These are phyloP conservation scores for Neofusicoccum umdonicola DNA, from an alignment of 2,329 filamentous ascomycete species.

Conservation along the genomic window DNA sequence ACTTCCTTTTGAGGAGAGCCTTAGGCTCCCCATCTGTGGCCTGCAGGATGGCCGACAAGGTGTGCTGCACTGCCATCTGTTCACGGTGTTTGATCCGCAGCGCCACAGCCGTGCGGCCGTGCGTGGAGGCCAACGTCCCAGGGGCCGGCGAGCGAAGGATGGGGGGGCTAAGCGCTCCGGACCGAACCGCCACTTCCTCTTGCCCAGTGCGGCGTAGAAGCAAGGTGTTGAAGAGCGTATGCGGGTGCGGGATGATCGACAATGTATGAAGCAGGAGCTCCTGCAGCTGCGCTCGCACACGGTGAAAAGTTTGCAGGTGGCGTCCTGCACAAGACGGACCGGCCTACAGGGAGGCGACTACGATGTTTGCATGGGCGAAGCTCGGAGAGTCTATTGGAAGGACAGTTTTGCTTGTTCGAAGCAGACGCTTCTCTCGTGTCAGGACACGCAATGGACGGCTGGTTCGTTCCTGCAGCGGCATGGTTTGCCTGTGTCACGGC, in stretches of 20 bases:
- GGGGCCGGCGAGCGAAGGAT: constrained; percentile 6
- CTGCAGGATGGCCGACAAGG: neutral
- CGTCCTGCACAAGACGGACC: neutral
- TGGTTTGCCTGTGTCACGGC: neutral
- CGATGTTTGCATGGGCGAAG: neutral
- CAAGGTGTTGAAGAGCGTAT: neutral
- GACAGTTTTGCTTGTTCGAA: constrained; percentile 15
- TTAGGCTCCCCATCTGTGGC: neutral
- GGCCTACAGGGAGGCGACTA: neutral
- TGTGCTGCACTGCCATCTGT: neutral
- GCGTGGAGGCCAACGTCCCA: neutral
- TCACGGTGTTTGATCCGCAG: neutral
- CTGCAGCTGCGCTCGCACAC: neutral
- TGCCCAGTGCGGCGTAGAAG: neutral
- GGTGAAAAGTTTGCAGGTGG: neutral
- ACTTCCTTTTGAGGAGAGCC: neutral
- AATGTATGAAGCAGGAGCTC: neutral
- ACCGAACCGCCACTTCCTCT: constrained; percentile 5
- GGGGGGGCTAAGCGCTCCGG: neutral
- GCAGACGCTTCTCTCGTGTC: constrained; percentile 6
- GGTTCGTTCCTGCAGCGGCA: constrained; percentile 15
- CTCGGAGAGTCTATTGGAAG: neutral
- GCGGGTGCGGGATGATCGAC: neutral
- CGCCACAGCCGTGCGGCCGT: constrained; percentile 17
- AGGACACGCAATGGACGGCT: constrained; percentile 2